Evolutionary conservation across 345 rosid species (phyloP), one percentile per base, ranked within the genome.

Genomic region (Angophora floribunda): DNA sequence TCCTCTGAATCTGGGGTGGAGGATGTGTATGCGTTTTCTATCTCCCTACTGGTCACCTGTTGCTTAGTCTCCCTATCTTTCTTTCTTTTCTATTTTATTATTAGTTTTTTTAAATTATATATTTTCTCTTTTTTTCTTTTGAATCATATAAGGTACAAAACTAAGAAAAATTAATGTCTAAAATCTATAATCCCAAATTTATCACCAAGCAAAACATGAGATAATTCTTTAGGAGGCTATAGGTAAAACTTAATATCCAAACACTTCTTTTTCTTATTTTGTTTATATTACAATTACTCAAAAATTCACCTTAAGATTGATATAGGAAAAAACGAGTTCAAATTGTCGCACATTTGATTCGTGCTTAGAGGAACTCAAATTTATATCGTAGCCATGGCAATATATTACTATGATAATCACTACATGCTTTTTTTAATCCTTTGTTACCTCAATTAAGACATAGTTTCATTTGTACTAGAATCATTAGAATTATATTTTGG

Each of bases 381-480:
- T 3, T 63, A n/a, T n/a, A 2, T 14, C 13, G 75, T n/a, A 3
- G 5, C 30, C 36, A n/a, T 1, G 36, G 16, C 2, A 9, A 2
- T 63, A n/a, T 63, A 63, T 63, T n/a, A 8, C 0, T 14, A 0
- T 14, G 41, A 0, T 63, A 63, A 63, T 63, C 13, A n/a, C 1
- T 2, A 14, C n/a, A 14, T 3, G 2, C 1, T 8, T n/a, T n/a
- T 63, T 63, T n/a, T 1, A 14, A 13, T 63, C 41, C 9, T n/a
- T n/a, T n/a, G 36, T 63, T n/a, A n/a, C 2, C 19, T 63, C 14
- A 63, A 13, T 63, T n/a, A n/a, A n/a, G 36, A 63, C 9, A 0
- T 2, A 61, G 32, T 28, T 61, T 61, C 0, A 0, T 26, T 2
- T 61, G 32, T 28, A 61, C 26, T 61, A 1, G 10, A 63, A n/a